Evolutionary conservation across 2,329 filamentous ascomycete genomes (phyloP), one percentile per base, ranked within the genome.

Genomic region (Pseudogymnoascus sp.): DNA sequence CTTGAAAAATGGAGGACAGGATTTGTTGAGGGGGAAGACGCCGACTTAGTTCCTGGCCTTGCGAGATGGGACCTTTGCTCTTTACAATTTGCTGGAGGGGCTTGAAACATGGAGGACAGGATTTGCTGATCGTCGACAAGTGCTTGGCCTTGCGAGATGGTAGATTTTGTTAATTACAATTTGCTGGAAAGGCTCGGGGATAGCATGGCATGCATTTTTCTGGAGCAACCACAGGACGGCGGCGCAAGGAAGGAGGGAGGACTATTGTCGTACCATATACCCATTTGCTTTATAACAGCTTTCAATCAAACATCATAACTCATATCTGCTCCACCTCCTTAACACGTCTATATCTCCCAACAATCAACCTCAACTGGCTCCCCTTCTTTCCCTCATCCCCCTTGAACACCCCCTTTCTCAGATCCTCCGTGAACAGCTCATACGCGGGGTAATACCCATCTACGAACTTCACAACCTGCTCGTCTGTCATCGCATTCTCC

Each of bases 401-500:
- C 5, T 66, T 66, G 62, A 82, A 81, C 1, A 82, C 74, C 0
- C 82, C 81, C n/a, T 74, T 65, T 61, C 81, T 75, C 53, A 85
- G 70, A 2, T 70, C 70, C 37, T 80, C 78, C 3, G 80, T 76
- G 70, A 80, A 85, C 3, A 85, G 72, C 70, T 85, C 82, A 70
- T 85, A 85, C 21, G 80, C 81, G 11, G 82, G 82, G 69, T 72
- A 76, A 71, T 76, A 75, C 67, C 85, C 85, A 72, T 88, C 82
- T 14, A 90, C 84, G 73, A 90, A 90, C 26, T 80, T 75, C 38
- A 80, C 77, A 13, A 90, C 86, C 68, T 87, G 79, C 63, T 86
- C 82, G 69, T 85, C 81, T 1, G 79, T 84, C 87, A 90, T 90
- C 0, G 86, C 87, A 0, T 76, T 79, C 13, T 61, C 59, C 14